These are phyloP conservation scores for Vigna nakashimae DNA, from an alignment of 306 rosid genomes.

Conservation along the genomic window DNA sequence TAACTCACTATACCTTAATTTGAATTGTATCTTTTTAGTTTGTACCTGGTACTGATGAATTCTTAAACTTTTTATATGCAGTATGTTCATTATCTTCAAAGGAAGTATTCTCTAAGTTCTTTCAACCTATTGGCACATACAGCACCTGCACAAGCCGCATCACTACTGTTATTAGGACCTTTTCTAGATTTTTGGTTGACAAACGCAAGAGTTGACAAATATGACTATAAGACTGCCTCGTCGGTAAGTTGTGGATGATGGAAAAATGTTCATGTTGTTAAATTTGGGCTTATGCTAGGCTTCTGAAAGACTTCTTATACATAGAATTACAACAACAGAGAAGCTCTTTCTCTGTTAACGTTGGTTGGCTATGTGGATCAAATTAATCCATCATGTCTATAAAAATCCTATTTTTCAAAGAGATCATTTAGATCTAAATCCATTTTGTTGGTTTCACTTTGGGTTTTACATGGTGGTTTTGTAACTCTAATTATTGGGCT, in stretches of 20 bases:
- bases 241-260: conserved; percentile 53
- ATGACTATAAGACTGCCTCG: conserved; percentile 52
- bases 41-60: conserved; percentile 14
- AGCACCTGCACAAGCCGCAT: conserved; percentile 83
- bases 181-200: conserved; percentile 85
- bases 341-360: background rate
- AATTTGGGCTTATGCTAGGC: background rate
- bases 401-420: background rate
- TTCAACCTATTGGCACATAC: conserved; percentile 88
- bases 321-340: background rate
- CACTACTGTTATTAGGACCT: conserved; percentile 73
- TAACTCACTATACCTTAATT: background rate
- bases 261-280: background rate
- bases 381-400: background rate
- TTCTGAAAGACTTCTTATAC: background rate
- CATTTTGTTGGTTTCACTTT: background rate
- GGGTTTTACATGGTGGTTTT: background rate
- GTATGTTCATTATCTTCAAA: conserved; percentile 86
- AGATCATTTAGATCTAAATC: conserved; percentile 12
- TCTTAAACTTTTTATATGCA: conserved; percentile 47
- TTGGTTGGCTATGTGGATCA: background rate
- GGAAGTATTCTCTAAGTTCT: conserved; percentile 83
- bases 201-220: conserved; percentile 61
- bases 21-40: background rate
- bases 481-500: background rate